Evolutionary conservation across 352 stramenopile species (phyloP), one percentile per base, ranked within the genome.

Genomic region (Phytophthora capsici): DNA sequence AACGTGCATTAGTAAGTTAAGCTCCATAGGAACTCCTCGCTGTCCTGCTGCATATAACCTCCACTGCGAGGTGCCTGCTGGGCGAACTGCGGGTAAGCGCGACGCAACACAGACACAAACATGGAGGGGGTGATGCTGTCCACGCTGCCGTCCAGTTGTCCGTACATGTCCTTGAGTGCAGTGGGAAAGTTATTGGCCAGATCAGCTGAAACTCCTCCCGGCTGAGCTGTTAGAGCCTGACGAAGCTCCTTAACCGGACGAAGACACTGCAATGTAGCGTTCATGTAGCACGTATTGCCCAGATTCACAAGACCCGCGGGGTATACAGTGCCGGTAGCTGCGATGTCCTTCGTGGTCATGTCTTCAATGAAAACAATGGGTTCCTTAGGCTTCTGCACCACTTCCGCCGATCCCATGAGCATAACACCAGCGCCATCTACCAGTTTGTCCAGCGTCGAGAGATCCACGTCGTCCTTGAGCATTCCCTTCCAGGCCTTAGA

Each of bases 41-140:
- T 97, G 66, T 97, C 95, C 57, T 99, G 97, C 84, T 99, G 98
- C 86, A 98, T 97, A 63, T 95, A 98, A 16, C 93, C 85, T 6
- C 95, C 94, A 20, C 87, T 80, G n/a, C 93, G 85, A 0, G 85
- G 92, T 38, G 91, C 86, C 53, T 94, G 92, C 80, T 99, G 90
- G 5, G 95, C 97, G 73, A 99, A 99, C 78, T 99, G 96, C n/a
- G 97, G 97, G 82, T 98, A 99, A 9, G 88, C 79, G 55, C 90
- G 88, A 59, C 97, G 95, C 54, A 99, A 89, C 12, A 96, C 82
- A 4, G 79, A 75, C 28, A 95, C 75, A 53, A 97, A 97, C 47
- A 95, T 68, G 62, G 80, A 82, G 32, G 73, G 81, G 48, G 86
- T 92, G 60, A 92, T 82, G 71, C 74, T 89, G 41, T 93, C 88